phyloP scores from a whole-genome alignment of 768 basidiomycete genomes.

The Lactifluus hygrophoroides region DNA sequence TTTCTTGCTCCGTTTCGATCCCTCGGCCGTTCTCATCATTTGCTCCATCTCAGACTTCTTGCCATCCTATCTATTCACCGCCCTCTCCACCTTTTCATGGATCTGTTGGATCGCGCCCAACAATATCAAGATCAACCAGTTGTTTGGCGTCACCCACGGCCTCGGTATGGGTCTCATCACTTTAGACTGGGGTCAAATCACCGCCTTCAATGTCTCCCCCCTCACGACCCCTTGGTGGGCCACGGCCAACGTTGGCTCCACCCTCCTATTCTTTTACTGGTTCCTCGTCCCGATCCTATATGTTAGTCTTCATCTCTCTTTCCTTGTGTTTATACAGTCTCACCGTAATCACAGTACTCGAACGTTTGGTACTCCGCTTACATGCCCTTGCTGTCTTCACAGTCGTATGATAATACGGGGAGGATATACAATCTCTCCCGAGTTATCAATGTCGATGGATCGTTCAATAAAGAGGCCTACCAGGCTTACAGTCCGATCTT shows the following conservation, averaged over 20 bases:
- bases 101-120: background rate
- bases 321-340: background rate
- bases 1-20: background rate
- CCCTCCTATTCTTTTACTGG: constrained; percentile 65
- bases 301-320: constrained; percentile 2
- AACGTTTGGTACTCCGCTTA: constrained; percentile 40
- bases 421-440: constrained; percentile 45
- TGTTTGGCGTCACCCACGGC: constrained; percentile 11
- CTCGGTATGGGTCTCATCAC: constrained; percentile 67
- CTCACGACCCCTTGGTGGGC: constrained; percentile 63
- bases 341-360: constrained; percentile 39
- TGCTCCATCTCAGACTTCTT: background rate
- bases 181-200: constrained; percentile 83
- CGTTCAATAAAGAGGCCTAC: constrained; percentile 50
- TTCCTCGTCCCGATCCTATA: constrained; percentile 35
- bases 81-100: background rate
- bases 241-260: constrained; percentile 78
- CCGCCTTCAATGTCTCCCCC: constrained; percentile 53
- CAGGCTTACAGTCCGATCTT: constrained; percentile 52
- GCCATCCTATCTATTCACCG: background rate
- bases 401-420: constrained; percentile 73
- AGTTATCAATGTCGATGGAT: constrained; percentile 46
- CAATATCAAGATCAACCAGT: background rate
- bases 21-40: background rate
- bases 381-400: background rate